Base-by-base conservation (phyloP, 768 basidiomycete species). In the Suillus cothurnatus region DNA sequence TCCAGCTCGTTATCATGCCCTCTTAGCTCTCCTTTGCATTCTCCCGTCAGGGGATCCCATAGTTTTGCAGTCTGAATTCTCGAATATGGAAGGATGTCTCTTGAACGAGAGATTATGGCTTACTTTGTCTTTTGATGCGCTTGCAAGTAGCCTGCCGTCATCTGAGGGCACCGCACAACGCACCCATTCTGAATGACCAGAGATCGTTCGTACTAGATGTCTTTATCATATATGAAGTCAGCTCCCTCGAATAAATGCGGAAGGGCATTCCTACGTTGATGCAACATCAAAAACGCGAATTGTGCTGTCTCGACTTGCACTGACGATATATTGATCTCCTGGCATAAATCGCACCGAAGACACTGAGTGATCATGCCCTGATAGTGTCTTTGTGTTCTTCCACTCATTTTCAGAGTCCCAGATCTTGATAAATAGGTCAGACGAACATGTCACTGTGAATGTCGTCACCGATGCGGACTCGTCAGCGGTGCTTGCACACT, bases 351-450 rank as follows among this genome's bases (percentile, higher is more conserved):
- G 86, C 2, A 90, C 94, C 32, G 88, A 87, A 14, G 95, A 95
- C 57, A 97, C 91, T 15, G 92, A 88, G 76, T 97, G 95, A 75
- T 97, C 95, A 72, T 97, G 95, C 9, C 94, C 95, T 63, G 90
- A 87, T 58, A 96, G 81, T 3, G 94, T 95, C 77, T 92, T 92
- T 64, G 84, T 83, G 74, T 94, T 95, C 80, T 93, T 94, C 84
- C 93, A 96, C 70, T 94, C 93, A 75, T 94, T 92, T 68, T 88
- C 85, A 19, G 90, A 86, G 76, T 95, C 93, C 95, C 95, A 97
- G 66, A 97, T 84, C 79, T 95, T 95, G 80, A 97, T 89, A 71
- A 93, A 93, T 58, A 96, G 81, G 78, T 97, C 95, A 61, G 90
- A 90, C 3, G 95, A 96, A 68, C 88, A 88, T 1, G 93, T 85